Evolutionary conservation across 176 grass and related monocot genomes (phyloP), one percentile per base, ranked within the genome.

Genomic region (Carex kokanica): DNA sequence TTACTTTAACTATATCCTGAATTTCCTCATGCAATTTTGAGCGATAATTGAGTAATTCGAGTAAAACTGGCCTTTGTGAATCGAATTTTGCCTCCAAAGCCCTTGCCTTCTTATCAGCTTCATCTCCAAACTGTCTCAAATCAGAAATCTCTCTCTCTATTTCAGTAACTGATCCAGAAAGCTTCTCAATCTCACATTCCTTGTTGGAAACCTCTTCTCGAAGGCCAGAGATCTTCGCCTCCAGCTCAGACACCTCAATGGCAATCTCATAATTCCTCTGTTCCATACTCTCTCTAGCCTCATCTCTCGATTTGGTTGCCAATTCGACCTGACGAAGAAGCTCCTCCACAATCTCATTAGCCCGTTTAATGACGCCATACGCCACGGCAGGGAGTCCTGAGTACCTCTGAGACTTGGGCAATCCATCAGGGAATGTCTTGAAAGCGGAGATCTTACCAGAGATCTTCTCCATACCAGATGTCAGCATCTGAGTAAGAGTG

Each of bases 231-330:
- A 90, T 82, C 80, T 82, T 86, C 0, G 95, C 90, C 88, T 99
- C 97, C 54, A 96, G 91, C 91, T 99, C 88, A 20, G 97, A 99
- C 29, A 99, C 93, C 93, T 99, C 97, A 63, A 99, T 95, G 9
- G 97, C 97, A 70, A 99, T 95, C 89, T 93, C 89, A 70, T 99
- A 99, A 75, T 99, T 99, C 83, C 97, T 83, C 68, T 91, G 95
- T 5, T 95, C 92, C 81, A 93, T 87, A 69, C 88, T 91, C 47
- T 96, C 86, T 14, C 90, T 74, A 3, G 90, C 92, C 78, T 91
- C 80, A 64, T 99, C 89, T 31, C 88, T 86, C 53, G 88, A 90
- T 45, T 78, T 78, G 17, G 82, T 61, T 10, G 91, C 88, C 62
- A 90, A 88, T 13, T 91, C 93, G 78, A 92, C 88, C 84, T 99